Evolutionary conservation across 2,329 filamentous ascomycete genomes (phyloP).

Genomic region (Epichloe gansuensis): DNA sequence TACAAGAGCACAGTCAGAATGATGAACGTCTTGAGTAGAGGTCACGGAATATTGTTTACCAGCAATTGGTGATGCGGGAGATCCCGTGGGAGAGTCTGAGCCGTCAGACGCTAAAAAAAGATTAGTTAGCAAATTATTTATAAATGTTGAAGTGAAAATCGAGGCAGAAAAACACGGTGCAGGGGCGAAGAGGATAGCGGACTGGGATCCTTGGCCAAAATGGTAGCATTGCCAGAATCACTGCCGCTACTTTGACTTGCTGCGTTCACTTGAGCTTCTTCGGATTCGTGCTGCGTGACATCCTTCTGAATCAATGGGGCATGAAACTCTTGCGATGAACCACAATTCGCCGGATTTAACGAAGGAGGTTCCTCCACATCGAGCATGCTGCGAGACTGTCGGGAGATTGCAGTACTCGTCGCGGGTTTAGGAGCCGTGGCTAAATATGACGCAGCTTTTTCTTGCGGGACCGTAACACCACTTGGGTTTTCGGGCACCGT

Average conservation of each 20-base stretch:
- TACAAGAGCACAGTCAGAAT: slow-evolving; percentile 23
- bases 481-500: slow-evolving; percentile 20
- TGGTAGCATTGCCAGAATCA: not conserved
- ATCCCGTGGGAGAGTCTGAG: slow-evolving; percentile 29
- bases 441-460: slow-evolving; percentile 5
- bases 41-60: slow-evolving; percentile 23
- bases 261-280: not conserved
- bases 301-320: slow-evolving; percentile 15
- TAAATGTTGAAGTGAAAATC: slow-evolving; percentile 2
- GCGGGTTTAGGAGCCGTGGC: slow-evolving; percentile 5
- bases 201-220: not conserved
- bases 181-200: slow-evolving; percentile 20
- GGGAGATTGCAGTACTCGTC: slow-evolving; percentile 11
- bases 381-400: slow-evolving; percentile 39
- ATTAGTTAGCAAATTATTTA: slow-evolving; percentile 3
- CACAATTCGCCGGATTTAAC: slow-evolving; percentile 28
- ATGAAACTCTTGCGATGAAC: slow-evolving; percentile 36
- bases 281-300: not conserved
- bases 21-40: slow-evolving; percentile 17
- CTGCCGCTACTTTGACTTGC: not conserved
- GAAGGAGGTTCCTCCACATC: slow-evolving; percentile 36
- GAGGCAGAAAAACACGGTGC: slow-evolving; percentile 3
- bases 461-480: slow-evolving; percentile 15
- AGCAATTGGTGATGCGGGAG: slow-evolving; percentile 27
- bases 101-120: slow-evolving; percentile 30